Evolutionary conservation across 1,284 basidiomycete species (phyloP), one percentile per base, ranked within the genome.

Genomic region (Tylopilus orsonianus): DNA sequence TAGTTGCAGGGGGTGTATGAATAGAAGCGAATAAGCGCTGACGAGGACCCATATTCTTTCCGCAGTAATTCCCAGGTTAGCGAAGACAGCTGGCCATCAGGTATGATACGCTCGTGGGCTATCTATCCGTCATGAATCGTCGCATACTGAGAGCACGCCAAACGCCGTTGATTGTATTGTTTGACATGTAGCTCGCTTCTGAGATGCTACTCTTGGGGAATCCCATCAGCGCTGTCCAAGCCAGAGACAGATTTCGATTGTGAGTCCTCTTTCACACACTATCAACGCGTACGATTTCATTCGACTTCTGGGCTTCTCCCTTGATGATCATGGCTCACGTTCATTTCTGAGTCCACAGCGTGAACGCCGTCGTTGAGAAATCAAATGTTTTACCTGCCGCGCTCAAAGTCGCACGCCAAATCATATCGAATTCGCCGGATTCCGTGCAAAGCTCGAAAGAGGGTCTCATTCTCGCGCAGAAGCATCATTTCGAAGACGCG

Each of bases 201-300:
- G 90, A 92, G 61, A 75, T 93, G 71, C 74, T 93, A 12, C 72
- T 93, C 39, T 75, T 84, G 16, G 91, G 91, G 38, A 78, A 77
- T 46, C 73, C 78, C 7, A 72, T 93, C 55, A 75, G 74, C 37
- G 87, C 91, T 3, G 64, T 73, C 20, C 83, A 91, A 48, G 88
- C 89, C 2, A 75, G 80, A 40, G 74, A 75, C 42, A 75, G 81
- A 45, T 92, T 90, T 67, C 78, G 85, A 57, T 88, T 93, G 87
- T 88, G 56, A 70, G 85, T 69, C 27, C 40, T 40, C 44, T 38
- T 48, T 46, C 53, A 51, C 49, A 50, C 60, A 46, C 56, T 34
- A 50, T 47, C 56, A 32, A 41, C 52, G 47, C 45, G 36, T 52
- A 55, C 34, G 49, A 43, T 36, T 16, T 29, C 38, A 37, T 55